Conservation (phyloP, 2,329 filamentous ascomycete genomes). For the Fusarium compactum region DNA sequence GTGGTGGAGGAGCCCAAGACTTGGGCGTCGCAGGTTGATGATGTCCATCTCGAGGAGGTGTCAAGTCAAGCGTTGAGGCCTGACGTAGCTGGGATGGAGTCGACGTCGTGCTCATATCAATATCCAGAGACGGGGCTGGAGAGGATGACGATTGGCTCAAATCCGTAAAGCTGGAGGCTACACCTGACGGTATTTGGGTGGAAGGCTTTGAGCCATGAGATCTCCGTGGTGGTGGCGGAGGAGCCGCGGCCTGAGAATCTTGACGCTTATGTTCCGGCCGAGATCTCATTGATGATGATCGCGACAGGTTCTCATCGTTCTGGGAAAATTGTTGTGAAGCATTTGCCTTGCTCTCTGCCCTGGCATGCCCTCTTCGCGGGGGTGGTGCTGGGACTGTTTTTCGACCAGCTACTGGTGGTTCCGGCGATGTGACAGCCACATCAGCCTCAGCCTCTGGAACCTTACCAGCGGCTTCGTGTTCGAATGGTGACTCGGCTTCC, state of each 20-base stretch:
- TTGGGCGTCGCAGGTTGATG: constrained; percentile 29
- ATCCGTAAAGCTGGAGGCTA: constrained; percentile 52
- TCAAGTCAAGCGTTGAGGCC: constrained; percentile 23
- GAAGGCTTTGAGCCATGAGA: constrained; percentile 55
- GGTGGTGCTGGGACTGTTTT: constrained; percentile 64
- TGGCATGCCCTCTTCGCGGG: constrained; percentile 61
- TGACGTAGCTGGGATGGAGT: constrained; percentile 25
- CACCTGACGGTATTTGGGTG: constrained; percentile 33
- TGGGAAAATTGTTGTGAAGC: constrained; percentile 25
- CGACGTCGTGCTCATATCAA: constrained; percentile 23
- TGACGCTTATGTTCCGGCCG: constrained; percentile 61
- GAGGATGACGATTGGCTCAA: constrained; percentile 36
- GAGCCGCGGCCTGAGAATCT: constrained; percentile 59
- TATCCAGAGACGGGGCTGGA: constrained; percentile 36
- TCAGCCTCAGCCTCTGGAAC: constrained; percentile 57
- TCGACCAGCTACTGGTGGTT: constrained; percentile 52
- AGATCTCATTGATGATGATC: constrained; percentile 63
- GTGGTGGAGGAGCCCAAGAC: constrained; percentile 55
- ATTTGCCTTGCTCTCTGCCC: constrained; percentile 58
- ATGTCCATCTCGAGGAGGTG: constrained; percentile 26
- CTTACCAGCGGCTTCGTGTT: constrained; percentile 66
- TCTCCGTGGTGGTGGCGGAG: constrained; percentile 68
- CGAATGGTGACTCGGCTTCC: constrained; percentile 64
- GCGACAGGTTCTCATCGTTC: constrained; percentile 57
- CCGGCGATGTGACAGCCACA: constrained; percentile 50